A percentile compares a stretch with the other conserved stretches of the same genome.
phyloP scores from a whole-genome alignment of 129 eudicot species.

The Tagetes erecta region DNA sequence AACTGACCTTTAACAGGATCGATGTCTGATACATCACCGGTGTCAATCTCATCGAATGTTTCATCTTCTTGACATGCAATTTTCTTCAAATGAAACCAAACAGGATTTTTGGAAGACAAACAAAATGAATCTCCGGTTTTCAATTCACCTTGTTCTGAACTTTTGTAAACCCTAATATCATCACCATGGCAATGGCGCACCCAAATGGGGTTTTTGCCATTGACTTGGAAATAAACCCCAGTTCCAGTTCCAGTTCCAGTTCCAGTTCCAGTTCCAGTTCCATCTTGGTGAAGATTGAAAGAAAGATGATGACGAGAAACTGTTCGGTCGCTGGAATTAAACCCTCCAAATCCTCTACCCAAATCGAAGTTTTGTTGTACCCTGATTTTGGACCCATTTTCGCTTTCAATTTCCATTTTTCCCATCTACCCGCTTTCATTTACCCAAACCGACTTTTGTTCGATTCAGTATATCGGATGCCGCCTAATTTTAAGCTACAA shows the following conservation, averaged over 20 bases:
- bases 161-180: conserved; percentile 48
- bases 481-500: too few relatives aligned
- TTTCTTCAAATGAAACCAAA: conserved; percentile 60
- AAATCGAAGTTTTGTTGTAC: conserved; percentile 34
- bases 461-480: too few relatives aligned
- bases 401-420: conserved; percentile 63
- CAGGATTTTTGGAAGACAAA: conserved; percentile 57
- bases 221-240: conserved; percentile 49
- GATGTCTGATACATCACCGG: conserved; percentile 42
- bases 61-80: conserved; percentile 19
- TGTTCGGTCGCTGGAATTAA: conserved; percentile 60
- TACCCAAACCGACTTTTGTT: too few relatives aligned
- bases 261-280: not conserved
- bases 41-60: conserved; percentile 32
- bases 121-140: conserved; percentile 65
- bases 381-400: conserved; percentile 48
- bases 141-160: conserved; percentile 52
- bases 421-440: not conserved
- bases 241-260: not conserved
- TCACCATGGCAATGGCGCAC: conserved; percentile 25
- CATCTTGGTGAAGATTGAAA: conserved; percentile 36
- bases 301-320: conserved; percentile 77
- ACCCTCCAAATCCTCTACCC: conserved; percentile 47
- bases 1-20: conserved; percentile 82
- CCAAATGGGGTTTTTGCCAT: conserved; percentile 79